These are phyloP conservation scores for Hymenoscyphus scutula DNA, from an alignment of 2,329 filamentous ascomycete species.

Conservation along the genomic window DNA sequence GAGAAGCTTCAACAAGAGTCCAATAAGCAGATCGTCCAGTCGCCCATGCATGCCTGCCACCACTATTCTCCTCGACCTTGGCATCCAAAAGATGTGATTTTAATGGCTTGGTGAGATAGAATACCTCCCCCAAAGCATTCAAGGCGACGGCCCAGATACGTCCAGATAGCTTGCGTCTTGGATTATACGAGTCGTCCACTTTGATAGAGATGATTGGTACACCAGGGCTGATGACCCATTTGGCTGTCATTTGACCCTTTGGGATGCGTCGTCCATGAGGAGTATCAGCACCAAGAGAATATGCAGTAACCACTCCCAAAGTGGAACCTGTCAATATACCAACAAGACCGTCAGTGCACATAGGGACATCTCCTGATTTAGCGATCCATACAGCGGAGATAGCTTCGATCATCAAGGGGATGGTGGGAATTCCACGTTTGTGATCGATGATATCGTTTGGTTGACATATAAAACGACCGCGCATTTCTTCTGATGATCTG, in stretches of 20 bases:
- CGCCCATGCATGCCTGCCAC: constrained; percentile 71
- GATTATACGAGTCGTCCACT: constrained; percentile 78
- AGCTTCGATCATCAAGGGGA: constrained; percentile 67
- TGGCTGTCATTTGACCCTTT: constrained; percentile 77
- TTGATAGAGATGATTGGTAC: constrained; percentile 84
- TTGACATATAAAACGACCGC: constrained; percentile 69
- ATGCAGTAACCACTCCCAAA: constrained; percentile 77
- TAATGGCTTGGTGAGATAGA: constrained; percentile 74
- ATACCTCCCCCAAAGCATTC: constrained; percentile 90
- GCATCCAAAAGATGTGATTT: constrained; percentile 48
- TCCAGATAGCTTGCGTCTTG: constrained; percentile 64
- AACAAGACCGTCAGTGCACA: constrained; percentile 71
- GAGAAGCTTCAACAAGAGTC: constrained; percentile 75
- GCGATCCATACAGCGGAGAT: constrained; percentile 86
- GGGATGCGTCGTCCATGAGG: constrained; percentile 60
- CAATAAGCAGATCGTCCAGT: constrained; percentile 77
- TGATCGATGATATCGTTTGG: constrained; percentile 60
- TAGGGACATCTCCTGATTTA: constrained; percentile 71
- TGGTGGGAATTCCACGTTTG: constrained; percentile 71
- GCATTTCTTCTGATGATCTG: constrained; percentile 69
- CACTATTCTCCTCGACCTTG: constrained; percentile 48
- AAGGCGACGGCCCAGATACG: constrained; percentile 90
- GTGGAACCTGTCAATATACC: constrained; percentile 84
- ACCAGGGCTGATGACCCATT: constrained; percentile 88
- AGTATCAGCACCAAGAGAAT: constrained; percentile 63